Percentiles rank a stretch among this genome's conserved stretches.
Evolutionary conservation across 139 green algal species (phyloP).

Genomic region (Limnomonas spitsbergensis): DNA sequence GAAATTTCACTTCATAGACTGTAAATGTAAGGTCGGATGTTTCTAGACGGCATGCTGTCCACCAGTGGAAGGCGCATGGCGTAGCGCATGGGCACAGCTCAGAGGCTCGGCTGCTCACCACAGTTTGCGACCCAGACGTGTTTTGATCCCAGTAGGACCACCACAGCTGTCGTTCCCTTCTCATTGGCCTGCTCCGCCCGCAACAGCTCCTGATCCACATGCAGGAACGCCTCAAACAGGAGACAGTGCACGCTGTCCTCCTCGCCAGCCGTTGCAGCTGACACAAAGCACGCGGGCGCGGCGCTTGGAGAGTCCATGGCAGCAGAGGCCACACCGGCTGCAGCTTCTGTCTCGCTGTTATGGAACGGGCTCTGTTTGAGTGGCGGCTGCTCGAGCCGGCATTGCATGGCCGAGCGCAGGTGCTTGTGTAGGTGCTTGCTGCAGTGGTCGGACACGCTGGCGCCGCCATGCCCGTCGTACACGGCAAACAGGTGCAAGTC

Average conservation of each 20-base stretch:
- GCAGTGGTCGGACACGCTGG: slow-evolving; percentile 34
- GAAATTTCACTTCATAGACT: no score
- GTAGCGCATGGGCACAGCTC: no score
- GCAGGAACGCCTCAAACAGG: not conserved
- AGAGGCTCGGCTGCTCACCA: no score
- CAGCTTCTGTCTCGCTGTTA: not conserved
- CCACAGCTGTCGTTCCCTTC: slow-evolving; percentile 83
- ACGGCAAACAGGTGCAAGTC: slow-evolving; percentile 37
- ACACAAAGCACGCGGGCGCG: no score
- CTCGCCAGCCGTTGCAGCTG: not conserved
- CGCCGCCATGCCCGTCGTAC: slow-evolving; percentile 39
- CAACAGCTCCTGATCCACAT: slow-evolving; percentile 23
- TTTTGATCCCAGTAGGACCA: slow-evolving; percentile 59
- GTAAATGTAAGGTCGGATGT: no score
- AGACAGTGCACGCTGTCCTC: not conserved
- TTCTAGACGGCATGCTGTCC: no score
- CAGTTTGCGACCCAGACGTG: slow-evolving; percentile 81
- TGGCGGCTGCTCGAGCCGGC: not conserved
- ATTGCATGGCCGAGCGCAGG: slow-evolving; percentile 9
- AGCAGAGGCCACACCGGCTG: not conserved
- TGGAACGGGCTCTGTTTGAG: not conserved
- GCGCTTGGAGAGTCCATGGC: no score
- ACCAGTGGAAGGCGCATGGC: no score
- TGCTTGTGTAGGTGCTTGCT: slow-evolving; percentile 30
- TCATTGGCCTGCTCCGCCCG: slow-evolving; percentile 22